Base-by-base conservation (phyloP, 2,329 filamentous ascomycete genomes). In the Zopfia rhizophila region DNA sequence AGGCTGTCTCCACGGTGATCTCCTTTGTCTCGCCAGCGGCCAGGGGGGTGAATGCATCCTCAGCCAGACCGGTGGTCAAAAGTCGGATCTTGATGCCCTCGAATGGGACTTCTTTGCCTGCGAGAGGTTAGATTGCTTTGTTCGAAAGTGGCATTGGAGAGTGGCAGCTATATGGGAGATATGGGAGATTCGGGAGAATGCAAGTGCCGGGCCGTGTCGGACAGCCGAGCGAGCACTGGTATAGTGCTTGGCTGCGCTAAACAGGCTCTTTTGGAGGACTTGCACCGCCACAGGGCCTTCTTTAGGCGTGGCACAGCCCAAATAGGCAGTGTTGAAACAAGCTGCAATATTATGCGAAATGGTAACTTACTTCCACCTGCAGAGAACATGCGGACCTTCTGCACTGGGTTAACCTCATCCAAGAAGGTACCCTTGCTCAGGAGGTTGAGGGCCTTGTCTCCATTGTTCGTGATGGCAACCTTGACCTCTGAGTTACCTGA, bases 401-500 rank as follows among this genome's bases (percentile, higher is more conserved):
- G 77, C 22, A 82, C 75, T 3, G 78, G 73, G n/a, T 73, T 62
- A 17, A 39, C 39, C 25, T 73, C 72, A 55, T 82, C 80, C 35
- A 84, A 68, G 54, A 84, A 77, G 39, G 77, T 81, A 23, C 81
- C 81, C 30, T 75, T 74, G 70, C 76, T 82, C 51, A 83, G 69
- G 18, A 84, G 60, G 65, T 81, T 81, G 51, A 83, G 61, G 45
- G 72, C 72, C 33, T 68, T 70, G 32, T 71, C 70, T 32, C 80
- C 81, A 22, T 71, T 80, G 73, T 83, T 83, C 54, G 77, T 82
- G 48, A 84, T 72, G 32, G 71, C 68, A 21, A 80, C 78, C 69
- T 80, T 81, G 54, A 84, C 73, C 41, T 72, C 73, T n/a, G 79
- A 76, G 69, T 83, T 82, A 46, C 76, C 77, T 16, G 74, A 63